Evolutionary conservation across 352 stramenopile genomes (phyloP), one percentile per base, ranked within the genome.

Genomic region (Phytophthora pini): DNA sequence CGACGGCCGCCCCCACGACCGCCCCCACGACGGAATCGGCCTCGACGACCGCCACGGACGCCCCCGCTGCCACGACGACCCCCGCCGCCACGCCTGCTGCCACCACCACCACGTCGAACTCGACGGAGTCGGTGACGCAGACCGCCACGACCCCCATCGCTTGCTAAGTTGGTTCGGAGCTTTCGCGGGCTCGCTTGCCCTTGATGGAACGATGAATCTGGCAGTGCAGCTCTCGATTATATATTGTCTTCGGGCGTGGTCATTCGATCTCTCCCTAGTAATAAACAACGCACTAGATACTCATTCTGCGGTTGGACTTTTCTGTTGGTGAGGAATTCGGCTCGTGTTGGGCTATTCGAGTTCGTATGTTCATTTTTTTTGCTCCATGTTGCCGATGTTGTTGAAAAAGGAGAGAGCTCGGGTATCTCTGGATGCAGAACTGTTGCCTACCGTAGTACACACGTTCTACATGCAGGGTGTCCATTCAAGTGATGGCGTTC

Each of bases 151-250:
- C 36, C 36, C 17, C 36, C 64, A 59, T n/a, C 0, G 53, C 65
- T 22, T 72, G 65, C 27, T 68, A 72, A 68, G 32, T 56, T 52
- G 52, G 20, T 9, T 5, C 17, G 11, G 9, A 32, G 12, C 36
- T 43, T 15, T 43, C 5, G 13, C 36, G 12, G 1, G 5, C 36
- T 43, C 12, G 11, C 15, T 22, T 22, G 43, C 65, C 2, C 17
- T 46, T 48, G 36, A 20, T 5, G 5, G 11, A 48, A 17, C 1
- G 41, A 29, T 27, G n/a, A 48, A 27, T 7, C 20, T 27, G 17
- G n/a, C 20, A 24, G n/a, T 8, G 17, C 31, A 48, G 41, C 20
- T 34, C 41, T 48, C 41, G 41, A 11, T 34, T 48, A 48, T 48
- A 48, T 48, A 48, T 48, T 12, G 41, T 48, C 31, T 31, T 48